phyloP scores from a whole-genome alignment of 345 rosid genomes.

The Leavenworthia alabamica region DNA sequence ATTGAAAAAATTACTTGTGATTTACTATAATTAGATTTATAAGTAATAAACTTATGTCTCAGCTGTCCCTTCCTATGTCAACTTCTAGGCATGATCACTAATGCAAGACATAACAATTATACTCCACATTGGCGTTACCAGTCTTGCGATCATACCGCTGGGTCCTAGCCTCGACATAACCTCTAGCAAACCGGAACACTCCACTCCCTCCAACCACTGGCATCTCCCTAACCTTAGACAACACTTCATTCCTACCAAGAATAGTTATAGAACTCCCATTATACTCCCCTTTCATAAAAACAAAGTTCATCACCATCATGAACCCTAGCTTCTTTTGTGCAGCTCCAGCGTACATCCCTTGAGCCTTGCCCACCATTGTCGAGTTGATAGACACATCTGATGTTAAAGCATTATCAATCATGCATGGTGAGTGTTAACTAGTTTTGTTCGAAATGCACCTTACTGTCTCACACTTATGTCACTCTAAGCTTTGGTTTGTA shows the following conservation, averaged over 20 bases:
- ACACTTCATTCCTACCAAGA: neutral
- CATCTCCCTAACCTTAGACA: slow-evolving; percentile 38
- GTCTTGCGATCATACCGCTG: neutral
- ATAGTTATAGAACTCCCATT: neutral
- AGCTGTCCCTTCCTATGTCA: too few species aligned
- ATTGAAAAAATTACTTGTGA: too few species aligned
- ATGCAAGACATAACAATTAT: slow-evolving; percentile 33
- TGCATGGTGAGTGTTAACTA: too few species aligned
- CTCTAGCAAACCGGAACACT: slow-evolving; percentile 49
- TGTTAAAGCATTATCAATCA: neutral
- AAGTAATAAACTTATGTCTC: too few species aligned
- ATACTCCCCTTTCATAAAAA: neutral
- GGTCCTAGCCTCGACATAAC: slow-evolving; percentile 43
- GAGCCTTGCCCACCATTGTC: neutral
- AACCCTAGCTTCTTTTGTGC: neutral
- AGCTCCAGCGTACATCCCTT: neutral
- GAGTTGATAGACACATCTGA: neutral
- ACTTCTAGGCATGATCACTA: slow-evolving; percentile 15
- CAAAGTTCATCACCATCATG: neutral
- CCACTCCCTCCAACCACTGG: slow-evolving; percentile 53
- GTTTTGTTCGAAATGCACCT: too few species aligned
- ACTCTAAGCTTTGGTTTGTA: too few species aligned
- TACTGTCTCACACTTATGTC: too few species aligned
- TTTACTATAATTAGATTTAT: too few species aligned
- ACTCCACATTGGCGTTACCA: slow-evolving; percentile 32